Evolutionary conservation across 495 filamentous ascomycete genomes (phyloP).

Genomic region (Penicillium riverlandense): DNA sequence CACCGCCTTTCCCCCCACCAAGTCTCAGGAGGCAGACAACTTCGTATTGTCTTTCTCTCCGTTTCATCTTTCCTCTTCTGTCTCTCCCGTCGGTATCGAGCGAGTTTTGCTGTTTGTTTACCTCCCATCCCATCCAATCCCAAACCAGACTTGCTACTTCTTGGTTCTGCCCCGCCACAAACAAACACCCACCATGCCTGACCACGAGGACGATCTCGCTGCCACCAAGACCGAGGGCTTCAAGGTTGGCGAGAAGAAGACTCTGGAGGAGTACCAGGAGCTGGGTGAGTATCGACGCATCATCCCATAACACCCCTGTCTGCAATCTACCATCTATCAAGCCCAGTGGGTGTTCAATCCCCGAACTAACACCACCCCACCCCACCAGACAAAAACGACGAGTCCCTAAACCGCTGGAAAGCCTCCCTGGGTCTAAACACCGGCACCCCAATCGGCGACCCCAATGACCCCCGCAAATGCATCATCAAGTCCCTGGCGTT

Average conservation of each 20-base stretch:
- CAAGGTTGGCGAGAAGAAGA: constrained; percentile 98
- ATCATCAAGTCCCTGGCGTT: constrained; percentile 89
- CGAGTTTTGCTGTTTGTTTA: not conserved
- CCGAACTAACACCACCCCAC: constrained; percentile 1
- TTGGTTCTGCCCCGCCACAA: not conserved
- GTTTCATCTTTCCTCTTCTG: not conserved
- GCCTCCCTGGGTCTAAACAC: constrained; percentile 76
- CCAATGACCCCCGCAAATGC: constrained; percentile 71
- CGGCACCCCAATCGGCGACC: constrained; percentile 58
- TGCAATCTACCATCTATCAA: not conserved
- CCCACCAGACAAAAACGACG: constrained; percentile 59
- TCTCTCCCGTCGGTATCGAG: not conserved
- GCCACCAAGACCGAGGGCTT: constrained; percentile 88
- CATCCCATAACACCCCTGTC: not conserved
- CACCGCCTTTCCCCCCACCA: constrained; percentile 35
- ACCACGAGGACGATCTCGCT: constrained; percentile 75
- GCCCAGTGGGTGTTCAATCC: not conserved
- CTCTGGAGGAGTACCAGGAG: constrained; percentile 81
- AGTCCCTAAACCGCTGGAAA: constrained; percentile 95
- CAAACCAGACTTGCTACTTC: not conserved
- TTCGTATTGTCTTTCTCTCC: constrained; percentile 3
- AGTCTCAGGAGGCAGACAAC: constrained; percentile 14
- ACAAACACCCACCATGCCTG: constrained; percentile 50
- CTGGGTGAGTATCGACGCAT: constrained; percentile 59
- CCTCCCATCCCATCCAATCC: not conserved